Evolutionary conservation across 129 eudicot species (phyloP), one percentile per base, ranked within the genome.

Genomic region (Apium graveolens): DNA sequence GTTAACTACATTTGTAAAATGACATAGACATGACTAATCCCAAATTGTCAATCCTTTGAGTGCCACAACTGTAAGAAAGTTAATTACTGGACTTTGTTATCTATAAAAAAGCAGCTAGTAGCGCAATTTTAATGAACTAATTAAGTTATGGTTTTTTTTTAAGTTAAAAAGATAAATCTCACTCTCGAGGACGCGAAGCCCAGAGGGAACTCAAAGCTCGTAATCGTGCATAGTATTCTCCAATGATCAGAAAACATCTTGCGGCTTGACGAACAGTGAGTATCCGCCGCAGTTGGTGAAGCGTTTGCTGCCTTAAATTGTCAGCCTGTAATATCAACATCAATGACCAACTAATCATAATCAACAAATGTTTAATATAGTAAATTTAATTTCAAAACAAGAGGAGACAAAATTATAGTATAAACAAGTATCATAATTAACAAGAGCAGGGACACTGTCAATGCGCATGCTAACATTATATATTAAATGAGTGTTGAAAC

Each of bases 161-260:
- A 4, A 11, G 16, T 44, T 11, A 14, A 14, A 51, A 27, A 63
- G 70, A 63, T 27, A 4, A n/a, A 84, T 76, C 93, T 90, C 90
- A 96, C 99, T 92, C 99, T 86, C 95, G 86, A 7, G 97, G 97
- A 5, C 99, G 87, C 57, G 97, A 90, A 24, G 97, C 90, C 99
- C 99, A 96, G 63, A 96, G 88, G 79, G 96, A 87, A 78, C 99
- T 96, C 48, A 96, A 84, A 17, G 99, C 97, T 63, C 99, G 82
- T 77, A 96, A 75, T 63, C 99, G 91, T n/a, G 88, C 95, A 78
- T 90, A 96, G 80, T 96, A 96, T 80, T 96, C 99, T 49, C 97
- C 91, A 9, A 96, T 96, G 76, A 87, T 92, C 87, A 96, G 77
- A 78, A 96, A 96, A 49, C 99, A 96, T 77, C 89, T 84, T 18